A percentile compares a stretch with the other conserved stretches of the same genome.
phyloP scores from a whole-genome alignment of 2,329 filamentous ascomycete genomes.

The Exophiala sp. region DNA sequence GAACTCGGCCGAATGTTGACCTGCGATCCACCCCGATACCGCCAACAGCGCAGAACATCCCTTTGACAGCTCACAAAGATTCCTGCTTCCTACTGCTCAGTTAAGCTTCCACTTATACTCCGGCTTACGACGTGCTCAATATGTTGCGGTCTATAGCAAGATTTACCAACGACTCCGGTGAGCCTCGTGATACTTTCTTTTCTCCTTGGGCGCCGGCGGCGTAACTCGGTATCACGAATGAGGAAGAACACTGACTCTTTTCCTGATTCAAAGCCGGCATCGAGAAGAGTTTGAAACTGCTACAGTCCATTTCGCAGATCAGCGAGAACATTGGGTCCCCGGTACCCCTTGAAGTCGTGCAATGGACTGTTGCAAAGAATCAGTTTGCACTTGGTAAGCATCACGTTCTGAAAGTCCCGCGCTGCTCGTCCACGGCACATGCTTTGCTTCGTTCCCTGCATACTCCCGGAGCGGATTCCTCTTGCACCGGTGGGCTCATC shows the following conservation, averaged over 20 bases:
- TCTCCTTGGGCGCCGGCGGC: background rate
- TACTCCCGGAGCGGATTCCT: too few relatives aligned
- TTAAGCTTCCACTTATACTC: background rate
- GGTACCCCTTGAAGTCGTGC: conserved; percentile 30
- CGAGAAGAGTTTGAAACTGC: conserved; percentile 38
- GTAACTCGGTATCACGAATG: background rate
- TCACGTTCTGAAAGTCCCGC: too few relatives aligned
- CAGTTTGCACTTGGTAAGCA: conserved; percentile 15
- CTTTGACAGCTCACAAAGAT: too few relatives aligned
- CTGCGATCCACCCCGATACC: too few relatives aligned
- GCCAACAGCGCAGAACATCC: too few relatives aligned
- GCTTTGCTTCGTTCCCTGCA: background rate
- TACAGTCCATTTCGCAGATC: conserved; percentile 36
- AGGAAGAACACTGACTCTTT: background rate
- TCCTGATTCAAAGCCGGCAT: conserved; percentile 18
- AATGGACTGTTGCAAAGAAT: conserved; percentile 35
- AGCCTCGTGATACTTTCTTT: background rate
- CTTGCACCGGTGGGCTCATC: background rate
- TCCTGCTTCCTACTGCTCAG: too few relatives aligned
- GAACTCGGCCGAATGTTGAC: too few relatives aligned
- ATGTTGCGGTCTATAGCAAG: conserved; percentile 19
- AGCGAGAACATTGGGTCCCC: conserved; percentile 24
- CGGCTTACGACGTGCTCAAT: background rate
- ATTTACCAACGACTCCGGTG: conserved; percentile 22
- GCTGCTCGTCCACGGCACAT: background rate